These are phyloP conservation scores for Parsonsia alboflavescens DNA, from an alignment of 257 asterid genomes.

Conservation along the genomic window DNA sequence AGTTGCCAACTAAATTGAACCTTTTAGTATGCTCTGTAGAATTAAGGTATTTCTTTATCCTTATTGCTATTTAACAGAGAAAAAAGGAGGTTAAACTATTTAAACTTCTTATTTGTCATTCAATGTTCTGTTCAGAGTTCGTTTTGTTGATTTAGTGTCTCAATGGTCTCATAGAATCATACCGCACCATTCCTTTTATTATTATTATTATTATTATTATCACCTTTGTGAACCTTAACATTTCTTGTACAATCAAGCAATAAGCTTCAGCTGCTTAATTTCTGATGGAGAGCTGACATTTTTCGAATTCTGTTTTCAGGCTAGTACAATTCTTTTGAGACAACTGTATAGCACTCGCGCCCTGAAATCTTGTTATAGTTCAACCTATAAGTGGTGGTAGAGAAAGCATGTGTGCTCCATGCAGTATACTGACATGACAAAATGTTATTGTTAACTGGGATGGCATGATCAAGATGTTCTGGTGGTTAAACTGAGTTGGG, in stretches of 20 bases:
- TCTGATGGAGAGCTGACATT: background rate
- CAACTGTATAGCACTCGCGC: conserved; percentile 14
- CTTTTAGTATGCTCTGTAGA: background rate
- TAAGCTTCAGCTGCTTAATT: background rate
- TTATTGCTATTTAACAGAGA: background rate
- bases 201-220: background rate
- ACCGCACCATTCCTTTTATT: background rate
- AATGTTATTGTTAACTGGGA: background rate
- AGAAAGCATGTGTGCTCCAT: background rate
- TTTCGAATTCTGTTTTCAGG: conserved; percentile 9
- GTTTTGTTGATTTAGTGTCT: background rate
- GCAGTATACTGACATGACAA: conserved; percentile 3
- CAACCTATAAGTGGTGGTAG: background rate
- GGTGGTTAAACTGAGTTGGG: conserved; percentile 5
- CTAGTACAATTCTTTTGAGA: conserved; percentile 11
- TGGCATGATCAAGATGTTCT: background rate
- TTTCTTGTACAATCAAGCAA: background rate
- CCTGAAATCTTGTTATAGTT: conserved; percentile 9
- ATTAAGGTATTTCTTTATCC: conserved; percentile 12
- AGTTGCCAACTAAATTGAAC: conserved; percentile 25
- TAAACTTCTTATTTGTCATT: background rate
- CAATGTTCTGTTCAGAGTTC: background rate
- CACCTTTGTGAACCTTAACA: background rate
- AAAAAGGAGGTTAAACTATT: background rate
- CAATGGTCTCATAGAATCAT: background rate